phyloP scores from a whole-genome alignment of 805 yeast species.

The Metschnikowia amazonensis region DNA sequence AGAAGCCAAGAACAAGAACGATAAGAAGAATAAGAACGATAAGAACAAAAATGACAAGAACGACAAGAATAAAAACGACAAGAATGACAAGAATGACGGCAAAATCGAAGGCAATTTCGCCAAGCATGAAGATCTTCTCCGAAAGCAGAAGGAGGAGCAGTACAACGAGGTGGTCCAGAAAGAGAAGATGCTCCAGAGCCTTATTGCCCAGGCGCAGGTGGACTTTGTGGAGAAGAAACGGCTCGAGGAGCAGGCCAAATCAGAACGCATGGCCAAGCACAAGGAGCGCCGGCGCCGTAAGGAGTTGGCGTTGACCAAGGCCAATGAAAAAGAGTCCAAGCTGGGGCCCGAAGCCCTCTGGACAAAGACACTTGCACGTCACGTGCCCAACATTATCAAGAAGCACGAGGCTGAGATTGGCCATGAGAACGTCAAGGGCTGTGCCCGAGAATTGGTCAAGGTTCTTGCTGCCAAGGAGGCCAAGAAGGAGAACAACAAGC shows the following conservation, averaged over 20 bases:
- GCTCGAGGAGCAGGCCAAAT: conserved; percentile 22
- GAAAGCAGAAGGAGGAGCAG: conserved; percentile 30
- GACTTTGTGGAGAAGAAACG: conserved; percentile 30
- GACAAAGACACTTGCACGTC: conserved; percentile 57
- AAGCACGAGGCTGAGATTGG: conserved; percentile 65
- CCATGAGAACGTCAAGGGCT: conserved; percentile 66
- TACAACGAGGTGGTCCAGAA: conserved; percentile 32
- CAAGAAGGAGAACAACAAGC: conserved; percentile 39
- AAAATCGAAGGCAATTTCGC: conserved; percentile 22
- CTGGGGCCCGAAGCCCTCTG: conserved; percentile 30
- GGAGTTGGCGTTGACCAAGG: conserved; percentile 10
- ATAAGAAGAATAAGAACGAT: no score
- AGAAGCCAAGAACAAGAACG: no score
- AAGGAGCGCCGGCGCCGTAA: conserved; percentile 18
- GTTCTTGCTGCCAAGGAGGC: conserved; percentile 66
- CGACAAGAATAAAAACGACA: neutral
- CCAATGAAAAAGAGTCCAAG: neutral
- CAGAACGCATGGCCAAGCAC: conserved; percentile 21
- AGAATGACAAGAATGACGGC: neutral
- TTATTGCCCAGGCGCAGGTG: conserved; percentile 32
- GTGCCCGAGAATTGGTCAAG: conserved; percentile 76
- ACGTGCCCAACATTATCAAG: conserved; percentile 75
- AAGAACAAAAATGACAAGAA: no score
- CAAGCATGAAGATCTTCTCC: conserved; percentile 34
- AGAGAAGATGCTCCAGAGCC: conserved; percentile 33